Evolutionary conservation across 129 eudicot species (phyloP).

Genomic region (Chrysanthemum makinoi): DNA sequence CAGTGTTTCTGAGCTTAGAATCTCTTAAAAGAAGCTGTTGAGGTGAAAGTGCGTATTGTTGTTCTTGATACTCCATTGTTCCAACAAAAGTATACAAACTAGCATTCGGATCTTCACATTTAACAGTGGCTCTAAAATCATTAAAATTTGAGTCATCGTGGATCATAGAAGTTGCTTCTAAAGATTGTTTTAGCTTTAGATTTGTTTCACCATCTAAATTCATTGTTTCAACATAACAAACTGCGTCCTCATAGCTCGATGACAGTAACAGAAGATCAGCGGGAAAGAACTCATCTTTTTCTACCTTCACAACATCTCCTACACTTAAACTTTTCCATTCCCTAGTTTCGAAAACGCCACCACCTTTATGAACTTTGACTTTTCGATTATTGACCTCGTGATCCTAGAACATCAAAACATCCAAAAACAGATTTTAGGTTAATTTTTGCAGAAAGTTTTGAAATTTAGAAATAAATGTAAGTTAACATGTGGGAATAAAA

Average conservation of each 20-base stretch:
- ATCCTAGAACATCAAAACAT: slow-evolving; percentile 47
- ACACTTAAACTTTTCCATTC: slow-evolving; percentile 79
- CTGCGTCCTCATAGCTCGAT: slow-evolving; percentile 81
- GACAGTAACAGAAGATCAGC: slow-evolving; percentile 87
- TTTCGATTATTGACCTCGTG: slow-evolving; percentile 81
- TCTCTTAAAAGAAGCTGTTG: slow-evolving; percentile 83
- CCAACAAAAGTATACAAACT: slow-evolving; percentile 81
- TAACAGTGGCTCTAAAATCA: slow-evolving; percentile 58
- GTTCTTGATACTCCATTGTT: slow-evolving; percentile 63
- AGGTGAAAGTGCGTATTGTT: slow-evolving; percentile 69
- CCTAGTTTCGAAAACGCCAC: slow-evolving; percentile 51
- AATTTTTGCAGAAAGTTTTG: neutral
- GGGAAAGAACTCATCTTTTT: slow-evolving; percentile 89
- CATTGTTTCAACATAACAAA: slow-evolving; percentile 95
- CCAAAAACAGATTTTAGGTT: slow-evolving; percentile 20
- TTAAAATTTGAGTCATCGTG: slow-evolving; percentile 48
- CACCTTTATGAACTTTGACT: slow-evolving; percentile 64
- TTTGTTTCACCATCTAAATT: slow-evolving; percentile 97
- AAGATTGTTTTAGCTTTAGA: slow-evolving; percentile 79
- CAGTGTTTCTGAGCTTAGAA: slow-evolving; percentile 84
- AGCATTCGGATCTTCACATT: slow-evolving; percentile 94
- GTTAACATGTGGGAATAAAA: neutral
- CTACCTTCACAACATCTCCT: slow-evolving; percentile 78
- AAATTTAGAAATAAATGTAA: neutral
- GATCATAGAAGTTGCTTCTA: slow-evolving; percentile 63